Conservation (phyloP, 1,284 basidiomycete species). For the Wolfiporia cocos region DNA sequence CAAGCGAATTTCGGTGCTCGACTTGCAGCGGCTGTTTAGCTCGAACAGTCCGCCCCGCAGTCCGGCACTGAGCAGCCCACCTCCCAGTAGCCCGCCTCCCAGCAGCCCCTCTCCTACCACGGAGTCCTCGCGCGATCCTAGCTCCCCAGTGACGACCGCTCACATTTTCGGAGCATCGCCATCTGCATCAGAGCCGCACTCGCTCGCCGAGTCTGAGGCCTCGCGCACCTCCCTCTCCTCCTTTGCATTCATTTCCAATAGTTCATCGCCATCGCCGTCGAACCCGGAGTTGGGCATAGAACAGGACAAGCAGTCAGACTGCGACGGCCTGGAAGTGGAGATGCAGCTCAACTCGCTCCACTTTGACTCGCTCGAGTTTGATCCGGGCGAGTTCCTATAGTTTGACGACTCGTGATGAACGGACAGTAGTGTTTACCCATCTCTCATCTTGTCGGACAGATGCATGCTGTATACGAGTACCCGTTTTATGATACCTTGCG, state of each 20-base stretch:
- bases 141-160: conserved; percentile 1
- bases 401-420: too few relatives aligned
- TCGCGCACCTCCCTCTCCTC: conserved; percentile 1
- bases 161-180: background rate
- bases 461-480: conserved; percentile 1
- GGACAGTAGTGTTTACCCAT: too few relatives aligned
- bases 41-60: conserved; percentile 8
- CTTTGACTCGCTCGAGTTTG: conserved; percentile 62
- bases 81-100: conserved; percentile 9
- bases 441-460: too few relatives aligned
- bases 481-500: too few relatives aligned
- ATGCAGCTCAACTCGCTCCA: conserved; percentile 64
- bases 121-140: conserved; percentile 1
- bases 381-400: conserved; percentile 49
- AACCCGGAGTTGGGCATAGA: too few relatives aligned
- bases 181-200: background rate
- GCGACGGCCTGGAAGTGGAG: conserved; percentile 34
- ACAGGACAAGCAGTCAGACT: too few relatives aligned
- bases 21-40: conserved; percentile 26
- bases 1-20: conserved; percentile 24
- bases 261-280: conserved; percentile 1
- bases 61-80: conserved; percentile 8
- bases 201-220: background rate
- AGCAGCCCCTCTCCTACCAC: background rate
- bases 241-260: background rate